A percentile compares a stretch with the other conserved stretches of the same genome.
phyloP scores from a whole-genome alignment of 1,284 basidiomycete species.

The Schizopora paradoxa region DNA sequence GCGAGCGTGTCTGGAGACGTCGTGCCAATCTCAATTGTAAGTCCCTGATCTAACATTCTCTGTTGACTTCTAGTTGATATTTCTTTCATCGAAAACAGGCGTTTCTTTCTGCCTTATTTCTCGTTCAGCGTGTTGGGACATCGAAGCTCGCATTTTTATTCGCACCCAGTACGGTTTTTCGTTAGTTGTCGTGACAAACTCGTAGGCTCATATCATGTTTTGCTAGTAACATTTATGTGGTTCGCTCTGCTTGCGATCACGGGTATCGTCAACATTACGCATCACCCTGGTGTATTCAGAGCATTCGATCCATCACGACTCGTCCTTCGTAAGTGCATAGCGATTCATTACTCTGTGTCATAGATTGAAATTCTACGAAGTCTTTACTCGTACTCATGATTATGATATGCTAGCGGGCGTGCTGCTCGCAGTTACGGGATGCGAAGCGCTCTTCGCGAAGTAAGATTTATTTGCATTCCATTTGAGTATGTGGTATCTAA shows the following conservation, averaged over 20 bases:
- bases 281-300: conserved; percentile 55
- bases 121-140: conserved; percentile 56
- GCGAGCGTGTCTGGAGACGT: conserved; percentile 41
- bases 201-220: no score
- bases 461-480: conserved; percentile 23
- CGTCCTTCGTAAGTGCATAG: conserved; percentile 42
- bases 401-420: conserved; percentile 62
- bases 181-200: background rate
- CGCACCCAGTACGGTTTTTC: conserved; percentile 41
- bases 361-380: conserved; percentile 27
- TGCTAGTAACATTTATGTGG: conserved; percentile 53
- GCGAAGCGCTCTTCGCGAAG: conserved; percentile 67
- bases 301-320: conserved; percentile 65
- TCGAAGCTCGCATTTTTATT: conserved; percentile 44
- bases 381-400: conserved; percentile 58
- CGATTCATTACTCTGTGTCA: background rate
- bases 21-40: conserved; percentile 53
- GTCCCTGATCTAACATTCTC: conserved; percentile 16
- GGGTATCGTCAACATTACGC: conserved; percentile 55
- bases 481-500: background rate
- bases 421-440: conserved; percentile 59
- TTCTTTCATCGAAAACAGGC: conserved; percentile 29
- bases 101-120: conserved; percentile 54
- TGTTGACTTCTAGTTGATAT: background rate
- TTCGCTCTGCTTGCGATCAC: conserved; percentile 44